phyloP scores from a whole-genome alignment of 1,284 basidiomycete genomes.

The Leccinum fuscescens region DNA sequence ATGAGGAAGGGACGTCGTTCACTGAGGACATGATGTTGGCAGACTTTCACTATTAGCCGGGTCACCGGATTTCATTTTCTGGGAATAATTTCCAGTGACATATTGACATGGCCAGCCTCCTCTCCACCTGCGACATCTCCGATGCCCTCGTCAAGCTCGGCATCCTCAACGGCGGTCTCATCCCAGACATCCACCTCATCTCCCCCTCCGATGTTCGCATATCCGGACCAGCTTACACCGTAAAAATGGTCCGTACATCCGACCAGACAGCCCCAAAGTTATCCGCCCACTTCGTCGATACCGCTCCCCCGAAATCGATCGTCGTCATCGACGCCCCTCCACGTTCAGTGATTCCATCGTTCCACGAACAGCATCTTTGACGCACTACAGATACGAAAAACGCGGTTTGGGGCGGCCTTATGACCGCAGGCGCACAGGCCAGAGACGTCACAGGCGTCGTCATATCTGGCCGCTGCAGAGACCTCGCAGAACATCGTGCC shows the following conservation, averaged over 20 bases:
- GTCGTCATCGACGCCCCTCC: slow-evolving; percentile 79
- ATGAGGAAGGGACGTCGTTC: slow-evolving; percentile 9
- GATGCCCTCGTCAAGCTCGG: slow-evolving; percentile 90
- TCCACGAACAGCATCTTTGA: slow-evolving; percentile 11
- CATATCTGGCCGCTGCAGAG: slow-evolving; percentile 82
- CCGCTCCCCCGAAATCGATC: slow-evolving; percentile 62
- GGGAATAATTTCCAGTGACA: not conserved
- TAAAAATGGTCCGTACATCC: slow-evolving; percentile 75
- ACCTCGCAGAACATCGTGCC: slow-evolving; percentile 73
- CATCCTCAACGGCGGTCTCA: slow-evolving; percentile 70
- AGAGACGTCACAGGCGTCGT: slow-evolving; percentile 72
- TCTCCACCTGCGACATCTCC: slow-evolving; percentile 82
- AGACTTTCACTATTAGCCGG: not conserved
- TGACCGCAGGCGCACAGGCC: slow-evolving; percentile 80
- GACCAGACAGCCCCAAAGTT: slow-evolving; percentile 68
- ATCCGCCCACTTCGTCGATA: slow-evolving; percentile 83
- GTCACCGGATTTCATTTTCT: not conserved
- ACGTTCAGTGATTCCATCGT: slow-evolving; percentile 43
- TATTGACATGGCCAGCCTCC: not conserved
- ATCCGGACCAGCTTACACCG: slow-evolving; percentile 87
- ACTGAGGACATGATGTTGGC: not conserved
- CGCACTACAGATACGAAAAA: slow-evolving; percentile 63
- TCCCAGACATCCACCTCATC: slow-evolving; percentile 75
- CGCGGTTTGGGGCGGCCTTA: slow-evolving; percentile 90
- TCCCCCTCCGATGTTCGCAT: slow-evolving; percentile 46